These are phyloP conservation scores for Leishmania turanica DNA, from an alignment of 208 protist species.

Conservation along the genomic window DNA sequence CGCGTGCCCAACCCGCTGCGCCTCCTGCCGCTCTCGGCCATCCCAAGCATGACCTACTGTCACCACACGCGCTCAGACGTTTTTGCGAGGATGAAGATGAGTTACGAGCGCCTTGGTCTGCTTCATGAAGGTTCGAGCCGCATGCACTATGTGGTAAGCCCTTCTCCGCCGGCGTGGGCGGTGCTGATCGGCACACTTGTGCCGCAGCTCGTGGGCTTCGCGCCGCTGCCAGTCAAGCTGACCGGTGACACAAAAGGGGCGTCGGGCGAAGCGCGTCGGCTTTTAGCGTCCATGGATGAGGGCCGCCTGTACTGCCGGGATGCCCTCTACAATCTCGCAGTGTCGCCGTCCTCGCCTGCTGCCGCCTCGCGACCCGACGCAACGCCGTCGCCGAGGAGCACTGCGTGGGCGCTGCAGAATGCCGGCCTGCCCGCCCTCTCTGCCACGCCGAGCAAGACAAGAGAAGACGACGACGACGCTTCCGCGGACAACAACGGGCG, in stretches of 20 bases:
- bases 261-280: slow-evolving; percentile 1
- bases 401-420: slow-evolving; percentile 12
- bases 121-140: slow-evolving; percentile 30
- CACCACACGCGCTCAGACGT: slow-evolving; percentile 52
- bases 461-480: not conserved
- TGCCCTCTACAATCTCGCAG: slow-evolving; percentile 38
- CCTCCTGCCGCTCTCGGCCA: slow-evolving; percentile 25
- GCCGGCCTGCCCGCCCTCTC: slow-evolving; percentile 11
- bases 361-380: not conserved
- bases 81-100: slow-evolving; percentile 46
- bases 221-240: not conserved
- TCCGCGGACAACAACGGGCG: not conserved
- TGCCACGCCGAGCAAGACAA: slow-evolving; percentile 1
- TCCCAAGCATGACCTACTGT: slow-evolving; percentile 46
- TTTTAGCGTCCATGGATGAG: slow-evolving; percentile 27
- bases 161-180: slow-evolving; percentile 11
- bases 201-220: slow-evolving; percentile 15
- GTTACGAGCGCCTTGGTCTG: slow-evolving; percentile 44
- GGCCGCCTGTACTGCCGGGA: slow-evolving; percentile 63
- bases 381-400: not conserved
- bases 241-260: not conserved
- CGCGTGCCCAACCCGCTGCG: slow-evolving; percentile 52
- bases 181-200: slow-evolving; percentile 20
- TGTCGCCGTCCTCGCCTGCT: slow-evolving; percentile 2
- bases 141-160: slow-evolving; percentile 23